Evolutionary conservation across 148 eudicot species (phyloP), one percentile per base, ranked within the genome.

Genomic region (Fagopyrum tataricum): DNA sequence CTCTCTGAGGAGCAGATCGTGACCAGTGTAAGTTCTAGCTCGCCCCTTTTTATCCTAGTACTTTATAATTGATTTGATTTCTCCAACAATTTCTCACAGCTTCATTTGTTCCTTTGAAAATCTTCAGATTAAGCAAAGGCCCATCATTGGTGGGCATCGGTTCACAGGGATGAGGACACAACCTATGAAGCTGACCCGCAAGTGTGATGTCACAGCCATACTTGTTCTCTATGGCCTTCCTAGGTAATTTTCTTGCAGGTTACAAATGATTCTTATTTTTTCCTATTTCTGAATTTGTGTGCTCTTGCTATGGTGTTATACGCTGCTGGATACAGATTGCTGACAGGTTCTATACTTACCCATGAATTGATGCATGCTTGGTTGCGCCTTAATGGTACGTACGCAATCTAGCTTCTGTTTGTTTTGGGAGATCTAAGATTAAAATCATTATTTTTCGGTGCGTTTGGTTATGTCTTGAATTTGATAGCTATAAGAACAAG

Each of bases 1-100:
- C 90, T 93, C 72, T 93, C 98, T 24, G 98, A 93, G 82, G 98
- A 91, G 87, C 98, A 91, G 84, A 93, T 92, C 43, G 92, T 93
- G 71, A 77, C 92, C 58, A 89, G 95, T 77, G 98, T 93, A 93
- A 46, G 82, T 51, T 24, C 37, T 20, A 64, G 20, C 69, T 13
- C 68, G 31, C 43, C 44, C 13, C 18, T 64, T 64, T 14, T 59
- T 24, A 9, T 9, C 4, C 12, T 14, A 31, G 17, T 5, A 37
- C 39, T 10, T 13, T 64, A 64, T 64, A 31, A 61, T 31, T 64
- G 44, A 64, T 37, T 31, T 64, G 69, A 31, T 37, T 4, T 39
- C 44, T 64, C 68, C 18, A 64, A 31, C 40, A 12, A 14, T 58
- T 1, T 23, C 64, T 58, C 31, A 56, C 62, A 56, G 10, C 62